phyloP scores from a whole-genome alignment of 352 stramenopile species.

The Globisporangium splendens region DNA sequence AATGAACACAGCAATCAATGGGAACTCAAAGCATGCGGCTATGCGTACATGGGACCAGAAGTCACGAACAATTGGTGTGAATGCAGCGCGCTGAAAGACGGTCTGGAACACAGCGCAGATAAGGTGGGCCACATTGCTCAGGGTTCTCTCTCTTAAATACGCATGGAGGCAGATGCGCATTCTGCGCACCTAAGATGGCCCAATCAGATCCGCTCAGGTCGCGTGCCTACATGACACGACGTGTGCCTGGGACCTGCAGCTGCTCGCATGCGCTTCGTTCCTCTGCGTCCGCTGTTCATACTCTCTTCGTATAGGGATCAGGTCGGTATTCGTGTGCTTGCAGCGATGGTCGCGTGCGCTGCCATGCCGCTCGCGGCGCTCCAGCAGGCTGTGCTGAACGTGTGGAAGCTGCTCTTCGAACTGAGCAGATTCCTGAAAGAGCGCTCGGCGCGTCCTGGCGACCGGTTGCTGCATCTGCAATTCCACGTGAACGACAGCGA shows the following conservation, averaged over 20 bases:
- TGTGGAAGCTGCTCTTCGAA: neutral
- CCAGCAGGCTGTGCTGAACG: neutral
- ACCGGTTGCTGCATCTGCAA: neutral
- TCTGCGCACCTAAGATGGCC: neutral
- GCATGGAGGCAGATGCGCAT: too few species aligned
- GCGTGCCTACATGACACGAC: neutral
- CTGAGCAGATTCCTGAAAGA: neutral
- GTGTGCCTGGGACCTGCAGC: neutral
- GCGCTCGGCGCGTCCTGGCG: neutral
- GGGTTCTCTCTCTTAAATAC: too few species aligned
- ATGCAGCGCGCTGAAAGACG: fast-evolving
- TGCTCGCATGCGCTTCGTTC: too few species aligned
- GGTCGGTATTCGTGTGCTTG: too few species aligned
- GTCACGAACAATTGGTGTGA: too few species aligned
- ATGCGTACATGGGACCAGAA: too few species aligned
- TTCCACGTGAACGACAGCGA: neutral
- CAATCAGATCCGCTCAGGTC: neutral
- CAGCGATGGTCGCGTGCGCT: too few species aligned
- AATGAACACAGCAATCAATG: too few species aligned
- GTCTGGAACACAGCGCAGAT: too few species aligned
- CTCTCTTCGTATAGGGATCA: too few species aligned
- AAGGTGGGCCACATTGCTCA: neutral
- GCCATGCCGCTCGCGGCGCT: neutral
- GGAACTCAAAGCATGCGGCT: too few species aligned
- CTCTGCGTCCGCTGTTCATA: too few species aligned